phyloP scores from a whole-genome alignment of 2,329 filamentous ascomycete genomes.

The Arthrobotrys iridis region DNA sequence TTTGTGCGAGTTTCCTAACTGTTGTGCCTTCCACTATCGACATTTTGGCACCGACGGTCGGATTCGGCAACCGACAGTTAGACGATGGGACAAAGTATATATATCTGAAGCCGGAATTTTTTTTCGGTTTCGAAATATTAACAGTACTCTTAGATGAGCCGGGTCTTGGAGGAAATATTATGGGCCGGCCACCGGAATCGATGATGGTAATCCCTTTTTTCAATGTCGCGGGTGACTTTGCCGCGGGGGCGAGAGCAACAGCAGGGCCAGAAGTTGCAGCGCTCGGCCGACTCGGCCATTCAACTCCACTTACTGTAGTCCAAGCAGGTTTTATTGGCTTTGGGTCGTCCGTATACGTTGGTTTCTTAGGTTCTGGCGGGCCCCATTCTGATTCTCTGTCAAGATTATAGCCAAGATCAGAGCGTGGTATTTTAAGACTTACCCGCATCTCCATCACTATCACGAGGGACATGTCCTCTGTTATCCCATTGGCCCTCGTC shows the following conservation, averaged over 20 bases:
- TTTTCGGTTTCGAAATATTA: not conserved
- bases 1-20: constrained; percentile 16
- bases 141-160: not conserved
- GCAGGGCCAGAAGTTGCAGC: not conserved
- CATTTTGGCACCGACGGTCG: constrained; percentile 8
- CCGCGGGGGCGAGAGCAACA: not conserved
- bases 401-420: not conserved
- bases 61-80: not conserved
- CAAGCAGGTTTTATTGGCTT: not conserved
- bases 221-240: not conserved
- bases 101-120: not conserved
- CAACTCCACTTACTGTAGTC: not conserved
- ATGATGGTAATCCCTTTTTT: not conserved
- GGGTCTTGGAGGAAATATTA: not conserved
- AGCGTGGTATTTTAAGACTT: not conserved
- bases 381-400: constrained; percentile 30
- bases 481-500: constrained; percentile 16
- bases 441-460: constrained; percentile 24
- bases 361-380: not conserved
- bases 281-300: not conserved
- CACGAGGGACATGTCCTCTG: constrained; percentile 25
- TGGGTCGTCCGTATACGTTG: not conserved
- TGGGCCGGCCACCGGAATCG: not conserved
- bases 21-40: constrained; percentile 1
- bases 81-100: constrained; percentile 18